Evolutionary conservation across 352 stramenopile species (phyloP).

Genomic region (Plasmopara halstedii): DNA sequence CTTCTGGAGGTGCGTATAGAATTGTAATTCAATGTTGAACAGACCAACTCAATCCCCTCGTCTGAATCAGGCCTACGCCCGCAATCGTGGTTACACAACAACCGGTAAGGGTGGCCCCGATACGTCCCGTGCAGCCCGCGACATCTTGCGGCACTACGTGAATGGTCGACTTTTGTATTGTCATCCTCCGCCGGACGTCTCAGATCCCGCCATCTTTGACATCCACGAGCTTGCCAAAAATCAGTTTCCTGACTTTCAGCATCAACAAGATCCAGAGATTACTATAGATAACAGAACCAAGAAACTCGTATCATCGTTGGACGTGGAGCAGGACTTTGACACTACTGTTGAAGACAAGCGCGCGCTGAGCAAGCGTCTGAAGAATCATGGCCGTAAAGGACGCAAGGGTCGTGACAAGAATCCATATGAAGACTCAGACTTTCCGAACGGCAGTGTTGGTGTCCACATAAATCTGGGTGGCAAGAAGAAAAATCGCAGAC

Average conservation of each 20-base stretch:
- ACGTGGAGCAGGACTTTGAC: constrained; percentile 61
- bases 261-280: constrained; percentile 9
- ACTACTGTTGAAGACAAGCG: constrained; percentile 61
- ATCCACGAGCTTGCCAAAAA: constrained; percentile 55
- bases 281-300: constrained; percentile 11
- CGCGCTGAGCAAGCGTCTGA: constrained; percentile 70
- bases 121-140: constrained; percentile 90
- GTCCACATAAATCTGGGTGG: constrained; percentile 67
- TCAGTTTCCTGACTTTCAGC: constrained; percentile 47
- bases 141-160: constrained; percentile 98
- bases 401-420: constrained; percentile 95
- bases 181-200: constrained; percentile 84
- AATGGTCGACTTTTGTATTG: constrained; percentile 96
- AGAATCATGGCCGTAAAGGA: constrained; percentile 95
- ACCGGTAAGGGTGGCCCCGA: constrained; percentile 92
- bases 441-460: constrained; percentile 35
- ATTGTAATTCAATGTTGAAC: neutral
- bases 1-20: constrained; percentile 62
- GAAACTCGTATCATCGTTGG: constrained; percentile 1
- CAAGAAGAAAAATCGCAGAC: constrained; percentile 66
- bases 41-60: neutral
- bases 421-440: constrained; percentile 90
- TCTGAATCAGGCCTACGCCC: constrained; percentile 57
- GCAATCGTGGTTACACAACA: constrained; percentile 88
- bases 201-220: constrained; percentile 58